These are phyloP conservation scores for Apophysomyces sp. DNA, from an alignment of 371 early-diverging fungal genomes.

Conservation along the genomic window DNA sequence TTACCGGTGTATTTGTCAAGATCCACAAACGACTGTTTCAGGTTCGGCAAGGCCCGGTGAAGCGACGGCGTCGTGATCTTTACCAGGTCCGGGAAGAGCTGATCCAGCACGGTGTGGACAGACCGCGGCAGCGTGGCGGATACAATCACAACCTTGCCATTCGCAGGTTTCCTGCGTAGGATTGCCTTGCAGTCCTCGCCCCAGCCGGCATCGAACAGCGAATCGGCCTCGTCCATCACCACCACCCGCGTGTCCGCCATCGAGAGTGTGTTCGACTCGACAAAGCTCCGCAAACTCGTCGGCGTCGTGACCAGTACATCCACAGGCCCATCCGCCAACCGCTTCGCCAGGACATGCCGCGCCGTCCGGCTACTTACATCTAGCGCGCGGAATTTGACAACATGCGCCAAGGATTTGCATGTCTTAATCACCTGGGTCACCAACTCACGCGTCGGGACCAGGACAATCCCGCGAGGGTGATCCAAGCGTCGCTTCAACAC, in stretches of 20 bases:
- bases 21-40: conserved; percentile 79
- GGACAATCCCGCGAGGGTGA: conserved; percentile 76
- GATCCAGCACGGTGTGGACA: conserved; percentile 63
- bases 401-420: conserved; percentile 68
- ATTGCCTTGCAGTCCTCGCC: conserved; percentile 56
- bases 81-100: conserved; percentile 52
- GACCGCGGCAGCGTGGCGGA: conserved; percentile 89
- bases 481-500: conserved; percentile 49
- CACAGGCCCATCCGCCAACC: conserved; percentile 54
- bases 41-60: conserved; percentile 75
- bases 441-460: conserved; percentile 91
- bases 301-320: conserved; percentile 89
- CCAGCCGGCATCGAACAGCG: conserved; percentile 86
- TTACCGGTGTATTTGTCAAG: conserved; percentile 61
- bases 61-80: conserved; percentile 83
- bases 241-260: conserved; percentile 61
- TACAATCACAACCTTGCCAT: conserved; percentile 58
- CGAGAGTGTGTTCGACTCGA: conserved; percentile 48
- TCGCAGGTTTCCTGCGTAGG: conserved; percentile 17
- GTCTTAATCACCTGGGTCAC: conserved; percentile 75
- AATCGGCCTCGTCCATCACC: conserved; percentile 93
- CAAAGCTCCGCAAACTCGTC: conserved; percentile 45
- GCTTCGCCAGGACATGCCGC: conserved; percentile 35
- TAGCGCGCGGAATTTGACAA: conserved; percentile 68
- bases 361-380: conserved; percentile 51